A percentile compares a stretch with the other conserved stretches of the same genome.
Conservation (phyloP, 179 eudicot genomes). For the Spinacia oleracea region DNA sequence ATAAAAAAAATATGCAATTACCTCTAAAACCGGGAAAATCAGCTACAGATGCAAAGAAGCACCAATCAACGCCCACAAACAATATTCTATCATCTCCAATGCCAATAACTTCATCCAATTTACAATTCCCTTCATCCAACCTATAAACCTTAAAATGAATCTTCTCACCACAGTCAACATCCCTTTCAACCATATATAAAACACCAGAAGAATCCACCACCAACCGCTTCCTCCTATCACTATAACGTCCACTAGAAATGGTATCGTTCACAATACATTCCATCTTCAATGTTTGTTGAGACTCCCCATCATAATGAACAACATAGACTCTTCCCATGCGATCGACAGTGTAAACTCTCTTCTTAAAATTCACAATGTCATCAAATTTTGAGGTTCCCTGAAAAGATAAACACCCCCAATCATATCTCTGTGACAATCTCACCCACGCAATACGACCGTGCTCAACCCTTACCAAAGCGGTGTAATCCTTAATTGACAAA, state of each 20-base stretch:
- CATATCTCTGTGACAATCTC: not conserved
- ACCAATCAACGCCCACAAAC: conserved; percentile 13
- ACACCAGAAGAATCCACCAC: not conserved
- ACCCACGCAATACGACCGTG: conserved; percentile 1
- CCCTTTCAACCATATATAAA: not conserved
- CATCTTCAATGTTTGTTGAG: not conserved
- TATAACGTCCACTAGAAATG: conserved; percentile 1
- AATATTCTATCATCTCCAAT: conserved; percentile 18
- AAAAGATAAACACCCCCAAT: not conserved
- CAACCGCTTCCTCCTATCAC: conserved; percentile 1
- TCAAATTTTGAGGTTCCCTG: not conserved
- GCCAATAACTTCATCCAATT: not conserved
- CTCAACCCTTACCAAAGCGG: conserved; percentile 7
- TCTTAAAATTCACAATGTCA: conserved; percentile 1
- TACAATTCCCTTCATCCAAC: not conserved
- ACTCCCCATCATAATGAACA: conserved; percentile 4
- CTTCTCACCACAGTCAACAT: not conserved
- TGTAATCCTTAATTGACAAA: not conserved
- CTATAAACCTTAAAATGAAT: not conserved
- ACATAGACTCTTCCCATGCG: not conserved
- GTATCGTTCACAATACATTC: conserved; percentile 8
- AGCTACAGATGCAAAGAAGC: conserved; percentile 13
- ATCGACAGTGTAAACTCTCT: not conserved
- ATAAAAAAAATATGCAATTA: conserved; percentile 15
- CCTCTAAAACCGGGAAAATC: conserved; percentile 29